Evolutionary conservation across 768 basidiomycete genomes (phyloP), one percentile per base, ranked within the genome.

Genomic region (Lentinula aciculospora): DNA sequence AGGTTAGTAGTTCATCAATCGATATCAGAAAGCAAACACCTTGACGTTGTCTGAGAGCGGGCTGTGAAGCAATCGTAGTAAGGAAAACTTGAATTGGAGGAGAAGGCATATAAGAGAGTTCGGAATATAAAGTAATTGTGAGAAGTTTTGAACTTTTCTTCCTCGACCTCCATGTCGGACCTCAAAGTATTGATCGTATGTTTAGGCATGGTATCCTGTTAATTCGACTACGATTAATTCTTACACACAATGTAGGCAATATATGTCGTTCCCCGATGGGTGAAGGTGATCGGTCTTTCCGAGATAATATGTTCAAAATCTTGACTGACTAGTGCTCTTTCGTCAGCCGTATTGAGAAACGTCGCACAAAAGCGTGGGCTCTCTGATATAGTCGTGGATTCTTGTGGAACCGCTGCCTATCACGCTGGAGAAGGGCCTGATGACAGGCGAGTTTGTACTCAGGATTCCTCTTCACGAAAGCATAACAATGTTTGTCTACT

Each of bases 191-290:
- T 93, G 49, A 71, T 92, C 60, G 89, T 92, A 36, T 93, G 91
- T 62, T 71, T 92, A 58, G 81, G 81, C 71, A 72, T 53, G 63
- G 19, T 12, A 23, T 36, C 19, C 7, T 55, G 19, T 8, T 42
- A 32, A 3, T 3, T 28, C 3, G 3, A n/a, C 15, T 36, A 7
- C 27, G 40, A 42, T 56, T 45, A n/a, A 27, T n/a, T 23, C 23
- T 27, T 6, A 27, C 54, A 61, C 7, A 4, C 23, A 17, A 10
- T 39, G 6, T 45, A 78, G 89, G 89, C 12, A 92, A 92, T 67
- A 92, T 92, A 58, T 92, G 92, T 67, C 86, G 94, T 32, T 93
- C 91, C 23, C 93, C 94, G 0, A 92, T 96, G 84, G 94, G 92
- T 29, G 92, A 94, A 72, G 42, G 42, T 44, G 21, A 19, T 44